Base-by-base conservation (phyloP, 108 stramenopile genomes). In the Skeletonema grethae region DNA sequence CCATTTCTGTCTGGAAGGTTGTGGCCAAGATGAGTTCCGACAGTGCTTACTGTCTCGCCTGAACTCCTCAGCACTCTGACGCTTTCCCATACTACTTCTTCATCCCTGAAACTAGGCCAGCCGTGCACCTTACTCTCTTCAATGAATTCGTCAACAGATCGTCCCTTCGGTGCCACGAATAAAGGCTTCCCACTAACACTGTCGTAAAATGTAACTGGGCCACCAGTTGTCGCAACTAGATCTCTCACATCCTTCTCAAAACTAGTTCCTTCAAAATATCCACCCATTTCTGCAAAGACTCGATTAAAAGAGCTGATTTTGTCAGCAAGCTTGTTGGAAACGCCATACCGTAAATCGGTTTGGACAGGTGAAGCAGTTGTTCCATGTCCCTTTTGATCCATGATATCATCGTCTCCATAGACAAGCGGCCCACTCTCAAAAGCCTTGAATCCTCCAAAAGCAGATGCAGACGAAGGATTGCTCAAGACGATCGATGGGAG, bases 71-170 rank as follows among this genome's bases (percentile, higher is more conserved):
- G 57, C 1, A 94, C 88, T 35, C 95, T 69, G 0, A 97, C 93
- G 72, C 91, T 92, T 10, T 93, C 90, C 97, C 97, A 97, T 1
- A 92, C 90, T 7, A 90, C 89, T 63, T 83, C 87, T 15, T 72
- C 58, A 43, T 89, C 88, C 2, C 86, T 74, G 63, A 89, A 89
- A 15, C 66, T 69, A 6, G 88, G 92, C 92, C 92, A 93, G 6
- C 91, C 91, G 63, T 92, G 91, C 2, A 61, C 53, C 53, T 69
- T 56, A 15, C 60, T 62, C 32, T 85, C 85, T 4, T 57, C 58
- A 20, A 86, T 66, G 57, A 90, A 90, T 12, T 82, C 80, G 32
- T 82, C 83, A 24, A 79, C 78, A 13, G 85, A 70, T 11, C 88
- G 77, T 16, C 82, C 71, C 18, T 63, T 35, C 1, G 88, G 88